Percentiles rank a stretch among this genome's conserved stretches.
Conservation (phyloP, 768 basidiomycete species). For the Rhizopogon salebrosus region DNA sequence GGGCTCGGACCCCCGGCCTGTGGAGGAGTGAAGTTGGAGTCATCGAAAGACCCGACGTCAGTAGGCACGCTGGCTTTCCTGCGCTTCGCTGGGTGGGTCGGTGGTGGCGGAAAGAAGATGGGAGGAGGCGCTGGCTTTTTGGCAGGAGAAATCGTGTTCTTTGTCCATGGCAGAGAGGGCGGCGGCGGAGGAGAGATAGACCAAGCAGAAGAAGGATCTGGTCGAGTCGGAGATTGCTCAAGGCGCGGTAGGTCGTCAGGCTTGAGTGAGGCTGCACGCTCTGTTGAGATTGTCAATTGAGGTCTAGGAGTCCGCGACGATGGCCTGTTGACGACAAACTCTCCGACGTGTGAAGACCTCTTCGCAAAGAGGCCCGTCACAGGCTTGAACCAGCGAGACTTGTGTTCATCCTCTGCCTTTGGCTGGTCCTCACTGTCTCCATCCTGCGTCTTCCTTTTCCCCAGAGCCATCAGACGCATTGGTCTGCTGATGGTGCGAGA, state of each 20-base stretch:
- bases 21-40: conserved; percentile 16
- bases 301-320: conserved; percentile 20
- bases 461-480: conserved; percentile 41
- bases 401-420: conserved; percentile 16
- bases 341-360: conserved; percentile 11
- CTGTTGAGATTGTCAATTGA: conserved; percentile 39
- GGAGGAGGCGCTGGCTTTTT: conserved; percentile 30
- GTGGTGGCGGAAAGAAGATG: conserved; percentile 28
- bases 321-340: conserved; percentile 17
- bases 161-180: conserved; percentile 21
- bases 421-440: conserved; percentile 21
- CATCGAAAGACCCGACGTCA: conserved; percentile 27
- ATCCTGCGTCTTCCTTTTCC: conserved; percentile 34
- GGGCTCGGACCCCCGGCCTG: conserved; percentile 18
- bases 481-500: conserved; percentile 23
- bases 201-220: conserved; percentile 25
- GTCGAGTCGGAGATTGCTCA: conserved; percentile 20
- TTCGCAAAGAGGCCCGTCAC: conserved; percentile 26
- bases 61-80: conserved; percentile 32
- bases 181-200: conserved; percentile 28
- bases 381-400: conserved; percentile 32
- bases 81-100: conserved; percentile 26
- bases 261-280: conserved; percentile 29
- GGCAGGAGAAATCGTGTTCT: conserved; percentile 11
- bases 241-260: conserved; percentile 22